Conservation (phyloP, 768 basidiomycete species). For the Mycena pura region DNA sequence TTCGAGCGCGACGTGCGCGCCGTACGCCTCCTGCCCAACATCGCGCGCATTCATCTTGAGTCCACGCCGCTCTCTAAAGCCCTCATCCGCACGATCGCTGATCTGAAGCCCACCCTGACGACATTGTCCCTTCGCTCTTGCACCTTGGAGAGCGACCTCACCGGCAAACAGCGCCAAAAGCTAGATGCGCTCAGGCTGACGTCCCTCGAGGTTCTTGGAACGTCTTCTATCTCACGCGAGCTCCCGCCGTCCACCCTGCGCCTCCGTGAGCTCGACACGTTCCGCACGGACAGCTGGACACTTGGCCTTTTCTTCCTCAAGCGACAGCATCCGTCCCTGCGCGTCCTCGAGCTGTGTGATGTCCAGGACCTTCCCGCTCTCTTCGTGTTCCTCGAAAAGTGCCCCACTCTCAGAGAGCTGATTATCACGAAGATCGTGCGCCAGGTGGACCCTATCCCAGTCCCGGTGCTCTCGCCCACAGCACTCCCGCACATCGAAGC, state of each 20-base stretch:
- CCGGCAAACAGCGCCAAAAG: background rate
- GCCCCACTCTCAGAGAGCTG: slow-evolving; percentile 21
- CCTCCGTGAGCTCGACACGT: slow-evolving; percentile 5
- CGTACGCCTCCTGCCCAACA: slow-evolving; percentile 1
- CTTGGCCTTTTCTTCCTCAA: slow-evolving; percentile 14
- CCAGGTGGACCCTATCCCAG: background rate
- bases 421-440: slow-evolving; percentile 1
- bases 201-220: slow-evolving; percentile 4
- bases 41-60: slow-evolving; percentile 7
- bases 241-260: slow-evolving; percentile 7
- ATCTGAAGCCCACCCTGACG: background rate
- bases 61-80: slow-evolving; percentile 3
- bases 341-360: slow-evolving; percentile 17
- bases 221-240: background rate
- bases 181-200: background rate
- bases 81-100: slow-evolving; percentile 10
- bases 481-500: background rate
- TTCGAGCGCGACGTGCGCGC: slow-evolving; percentile 5
- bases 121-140: slow-evolving; percentile 16
- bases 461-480: background rate
- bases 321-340: slow-evolving; percentile 15
- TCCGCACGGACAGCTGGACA: slow-evolving; percentile 18
- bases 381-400: slow-evolving; percentile 12
- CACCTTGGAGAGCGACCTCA: background rate
- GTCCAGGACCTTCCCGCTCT: slow-evolving; percentile 8